These are phyloP conservation scores for Xylaria sp. DNA, from an alignment of 495 filamentous ascomycete genomes.

Conservation along the genomic window DNA sequence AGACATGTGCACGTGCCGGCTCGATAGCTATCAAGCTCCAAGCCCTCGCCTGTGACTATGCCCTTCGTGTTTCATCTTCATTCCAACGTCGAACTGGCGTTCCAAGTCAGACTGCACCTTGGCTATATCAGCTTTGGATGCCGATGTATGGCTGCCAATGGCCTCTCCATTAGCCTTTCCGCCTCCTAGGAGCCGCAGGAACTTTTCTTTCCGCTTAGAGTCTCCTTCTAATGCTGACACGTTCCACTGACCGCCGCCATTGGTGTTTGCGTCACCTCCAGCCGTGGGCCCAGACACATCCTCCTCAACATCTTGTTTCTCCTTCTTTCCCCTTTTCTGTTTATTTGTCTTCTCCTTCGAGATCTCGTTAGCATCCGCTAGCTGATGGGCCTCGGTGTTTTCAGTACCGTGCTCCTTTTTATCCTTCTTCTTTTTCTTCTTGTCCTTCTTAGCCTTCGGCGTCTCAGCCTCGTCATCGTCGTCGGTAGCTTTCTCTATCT, in stretches of 20 bases:
- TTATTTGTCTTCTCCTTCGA: conserved; percentile 45
- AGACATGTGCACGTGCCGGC: conserved; percentile 20
- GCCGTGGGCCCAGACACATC: conserved; percentile 24
- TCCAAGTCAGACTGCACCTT: conserved; percentile 62
- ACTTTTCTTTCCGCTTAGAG: conserved; percentile 59
- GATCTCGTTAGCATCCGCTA: conserved; percentile 34
- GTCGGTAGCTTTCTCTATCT: conserved; percentile 31
- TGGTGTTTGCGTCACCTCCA: conserved; percentile 26
- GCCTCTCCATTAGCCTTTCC: conserved; percentile 44
- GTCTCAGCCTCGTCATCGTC: conserved; percentile 29
- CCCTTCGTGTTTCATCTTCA: conserved; percentile 63
- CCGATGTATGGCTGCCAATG: conserved; percentile 17
- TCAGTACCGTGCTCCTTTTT: conserved; percentile 9
- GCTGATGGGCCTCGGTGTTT: conserved; percentile 30
- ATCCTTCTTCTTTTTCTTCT: conserved; percentile 30
- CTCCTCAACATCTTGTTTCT: conserved; percentile 19
- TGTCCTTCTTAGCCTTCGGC: conserved; percentile 30
- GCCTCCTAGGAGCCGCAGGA: conserved; percentile 62
- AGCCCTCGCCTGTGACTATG: conserved; percentile 59
- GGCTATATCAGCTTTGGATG: conserved; percentile 43
- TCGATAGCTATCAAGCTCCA: conserved; percentile 51
- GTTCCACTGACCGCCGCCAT: conserved; percentile 55
- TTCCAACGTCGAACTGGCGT: conserved; percentile 64
- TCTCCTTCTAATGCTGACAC: conserved; percentile 59
- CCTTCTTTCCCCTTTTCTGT: conserved; percentile 17